Base-by-base conservation (phyloP, 768 basidiomycete species). In the Amanita rubescens region DNA sequence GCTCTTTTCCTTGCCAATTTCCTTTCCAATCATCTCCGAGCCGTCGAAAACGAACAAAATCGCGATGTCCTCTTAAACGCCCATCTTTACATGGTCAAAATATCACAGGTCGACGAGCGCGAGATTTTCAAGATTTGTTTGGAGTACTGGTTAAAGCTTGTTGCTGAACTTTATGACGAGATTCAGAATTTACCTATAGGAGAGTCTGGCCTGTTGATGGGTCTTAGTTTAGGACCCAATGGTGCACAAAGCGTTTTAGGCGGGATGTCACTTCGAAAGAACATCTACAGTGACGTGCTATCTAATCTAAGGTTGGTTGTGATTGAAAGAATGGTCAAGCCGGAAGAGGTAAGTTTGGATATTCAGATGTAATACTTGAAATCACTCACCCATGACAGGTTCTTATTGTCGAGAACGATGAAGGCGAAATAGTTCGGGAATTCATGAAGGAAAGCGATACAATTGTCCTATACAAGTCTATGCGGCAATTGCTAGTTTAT, bases 121-220 rank as follows among this genome's bases (percentile, higher is more conserved):
- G 96, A 99, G 69, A 89, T 99, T 58, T 98, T 98, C 84, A 99
- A 99, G 72, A 96, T 99, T 63, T 96, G 95, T 60, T 71, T 98
- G 63, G 96, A 98, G 65, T 99, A 98, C 71, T 99, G 96, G 92
- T 68, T 84, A 51, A 94, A 94, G 68, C 84, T 99, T 24, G 95
- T 99, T 12, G 83, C 92, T 1, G 95, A 96, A 65, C 78, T 99
- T 17, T 98, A 99, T 65, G 95, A 97, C 58, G 96, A 99, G 74
- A 88, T 96, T 48, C 94, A 96, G 67, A 86, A 84, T 56, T 67
- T 96, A 17, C 93, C 94, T 2, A 90, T 91, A 60, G 85, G 90
- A 46, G 89, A 91, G 47, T 87, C 85, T 19, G 81, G 93, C 55
- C 64, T 91, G 39, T 77, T 97, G 62, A 94, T 97, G 85, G 87